A percentile compares a stretch with the other conserved stretches of the same genome.
Conservation (phyloP, 2,329 filamentous ascomycete species). For the Periconia sp. region DNA sequence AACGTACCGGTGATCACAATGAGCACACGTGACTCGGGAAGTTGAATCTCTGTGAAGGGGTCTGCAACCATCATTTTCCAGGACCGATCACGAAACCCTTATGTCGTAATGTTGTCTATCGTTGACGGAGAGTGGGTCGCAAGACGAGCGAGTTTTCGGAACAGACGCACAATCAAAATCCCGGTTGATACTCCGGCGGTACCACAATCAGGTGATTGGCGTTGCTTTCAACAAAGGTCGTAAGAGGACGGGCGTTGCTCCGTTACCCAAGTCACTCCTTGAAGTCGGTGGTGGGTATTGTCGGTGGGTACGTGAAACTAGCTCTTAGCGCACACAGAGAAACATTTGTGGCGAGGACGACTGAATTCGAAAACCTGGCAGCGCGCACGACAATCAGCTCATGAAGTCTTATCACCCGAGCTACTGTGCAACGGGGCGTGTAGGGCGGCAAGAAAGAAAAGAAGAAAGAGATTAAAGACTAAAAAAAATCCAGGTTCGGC, state of each 20-base stretch:
- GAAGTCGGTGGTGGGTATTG: background rate
- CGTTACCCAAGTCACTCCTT: background rate
- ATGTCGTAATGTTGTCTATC: background rate
- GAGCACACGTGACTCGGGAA: conserved; percentile 76
- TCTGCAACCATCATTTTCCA: conserved; percentile 4
- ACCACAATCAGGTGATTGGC: too few species aligned
- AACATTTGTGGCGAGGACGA: background rate
- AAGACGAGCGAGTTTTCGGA: too few species aligned
- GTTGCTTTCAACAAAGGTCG: too few species aligned
- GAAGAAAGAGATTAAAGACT: too few species aligned
- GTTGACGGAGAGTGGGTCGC: background rate
- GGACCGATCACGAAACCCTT: background rate
- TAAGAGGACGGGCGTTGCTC: background rate
- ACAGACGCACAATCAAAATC: too few species aligned
- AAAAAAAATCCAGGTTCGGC: too few species aligned
- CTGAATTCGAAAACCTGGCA: background rate
- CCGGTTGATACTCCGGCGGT: too few species aligned
- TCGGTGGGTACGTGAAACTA: background rate
- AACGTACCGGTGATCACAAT: conserved; percentile 79
- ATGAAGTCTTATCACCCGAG: too few species aligned
- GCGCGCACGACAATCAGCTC: too few species aligned
- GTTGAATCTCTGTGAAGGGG: conserved; percentile 31
- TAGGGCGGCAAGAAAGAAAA: too few species aligned
- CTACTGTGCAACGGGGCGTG: too few species aligned
- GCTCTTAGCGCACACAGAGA: background rate